A percentile compares a stretch with the other conserved stretches of the same genome.
Conservation (phyloP, 768 basidiomycete genomes). For the Rhodotorula paludigena region DNA sequence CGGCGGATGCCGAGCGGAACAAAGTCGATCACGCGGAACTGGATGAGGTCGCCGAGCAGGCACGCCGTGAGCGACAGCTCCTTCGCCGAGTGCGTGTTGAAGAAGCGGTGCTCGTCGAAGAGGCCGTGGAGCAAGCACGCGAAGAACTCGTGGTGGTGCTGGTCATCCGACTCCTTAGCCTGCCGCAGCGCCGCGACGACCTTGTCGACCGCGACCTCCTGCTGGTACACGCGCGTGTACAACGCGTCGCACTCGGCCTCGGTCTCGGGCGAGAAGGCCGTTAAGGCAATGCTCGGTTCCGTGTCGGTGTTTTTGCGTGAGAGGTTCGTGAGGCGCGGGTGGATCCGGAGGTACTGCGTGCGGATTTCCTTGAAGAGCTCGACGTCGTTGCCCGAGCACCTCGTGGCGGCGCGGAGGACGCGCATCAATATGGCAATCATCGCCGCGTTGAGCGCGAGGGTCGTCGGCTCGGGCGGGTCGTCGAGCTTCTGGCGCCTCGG, state of each 20-base stretch:
- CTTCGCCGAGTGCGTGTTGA: conserved; percentile 88
- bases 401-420: conserved; percentile 70
- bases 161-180: conserved; percentile 72
- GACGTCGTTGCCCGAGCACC: conserved; percentile 66
- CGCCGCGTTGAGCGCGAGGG: conserved; percentile 78
- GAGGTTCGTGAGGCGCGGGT: conserved; percentile 92
- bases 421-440: conserved; percentile 90
- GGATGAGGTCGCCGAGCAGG: conserved; percentile 92
- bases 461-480: conserved; percentile 65
- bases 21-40: conserved; percentile 84
- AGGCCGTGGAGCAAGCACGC: conserved; percentile 99
- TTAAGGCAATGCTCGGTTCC: conserved; percentile 85
- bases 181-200: conserved; percentile 82
- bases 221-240: conserved; percentile 97
- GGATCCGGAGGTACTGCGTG: conserved; percentile 85
- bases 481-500: conserved; percentile 62
- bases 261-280: conserved; percentile 79
- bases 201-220: conserved; percentile 87
- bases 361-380: conserved; percentile 85
- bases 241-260: conserved; percentile 89
- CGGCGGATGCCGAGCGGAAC: conserved; percentile 92
- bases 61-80: conserved; percentile 94
- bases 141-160: conserved; percentile 89
- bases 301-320: conserved; percentile 66
- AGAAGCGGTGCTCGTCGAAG: conserved; percentile 99